These are phyloP conservation scores for Danielia oregonensis DNA, from an alignment of 805 yeast species.

Conservation along the genomic window DNA sequence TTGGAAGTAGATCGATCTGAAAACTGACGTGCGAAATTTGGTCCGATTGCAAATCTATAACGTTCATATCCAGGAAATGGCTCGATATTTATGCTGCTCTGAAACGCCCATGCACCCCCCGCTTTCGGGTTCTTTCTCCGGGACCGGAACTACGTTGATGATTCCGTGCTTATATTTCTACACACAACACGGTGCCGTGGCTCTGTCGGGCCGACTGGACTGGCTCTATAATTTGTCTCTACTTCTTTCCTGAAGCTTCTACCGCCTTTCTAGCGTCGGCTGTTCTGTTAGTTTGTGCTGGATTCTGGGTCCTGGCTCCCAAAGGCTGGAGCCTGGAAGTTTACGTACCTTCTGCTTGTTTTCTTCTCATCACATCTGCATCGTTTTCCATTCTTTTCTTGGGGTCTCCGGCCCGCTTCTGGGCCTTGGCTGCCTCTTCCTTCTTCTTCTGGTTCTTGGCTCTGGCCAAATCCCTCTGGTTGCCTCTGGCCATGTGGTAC, in stretches of 20 bases:
- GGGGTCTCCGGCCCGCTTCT: slow-evolving; percentile 79
- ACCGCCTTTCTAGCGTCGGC: slow-evolving; percentile 51
- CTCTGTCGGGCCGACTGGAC: too few relatives aligned
- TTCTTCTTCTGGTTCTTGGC: slow-evolving; percentile 82
- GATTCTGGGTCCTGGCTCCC: slow-evolving; percentile 1
- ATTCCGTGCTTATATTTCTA: slow-evolving; percentile 1
- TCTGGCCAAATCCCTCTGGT: slow-evolving; percentile 93
- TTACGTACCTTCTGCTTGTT: slow-evolving; percentile 75
- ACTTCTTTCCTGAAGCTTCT: too few relatives aligned
- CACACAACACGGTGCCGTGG: too few relatives aligned
- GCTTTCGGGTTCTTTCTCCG: too few relatives aligned
- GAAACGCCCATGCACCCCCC: too few relatives aligned
- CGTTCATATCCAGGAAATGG: too few relatives aligned
- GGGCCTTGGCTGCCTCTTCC: slow-evolving; percentile 52
- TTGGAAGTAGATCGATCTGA: slow-evolving; percentile 16
- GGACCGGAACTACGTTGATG: too few relatives aligned
- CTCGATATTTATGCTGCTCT: too few relatives aligned
- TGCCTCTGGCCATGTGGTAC: slow-evolving; percentile 92
- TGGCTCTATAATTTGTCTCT: too few relatives aligned
- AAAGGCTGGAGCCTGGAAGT: neutral
- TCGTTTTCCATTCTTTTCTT: slow-evolving; percentile 80
- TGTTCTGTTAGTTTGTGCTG: slow-evolving; percentile 13
- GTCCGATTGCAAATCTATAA: too few relatives aligned
- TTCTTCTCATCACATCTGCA: slow-evolving; percentile 85
- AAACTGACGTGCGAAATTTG: too few relatives aligned